Evolutionary conservation across 345 rosid genomes (phyloP).

Genomic region (Murraya paniculata): DNA sequence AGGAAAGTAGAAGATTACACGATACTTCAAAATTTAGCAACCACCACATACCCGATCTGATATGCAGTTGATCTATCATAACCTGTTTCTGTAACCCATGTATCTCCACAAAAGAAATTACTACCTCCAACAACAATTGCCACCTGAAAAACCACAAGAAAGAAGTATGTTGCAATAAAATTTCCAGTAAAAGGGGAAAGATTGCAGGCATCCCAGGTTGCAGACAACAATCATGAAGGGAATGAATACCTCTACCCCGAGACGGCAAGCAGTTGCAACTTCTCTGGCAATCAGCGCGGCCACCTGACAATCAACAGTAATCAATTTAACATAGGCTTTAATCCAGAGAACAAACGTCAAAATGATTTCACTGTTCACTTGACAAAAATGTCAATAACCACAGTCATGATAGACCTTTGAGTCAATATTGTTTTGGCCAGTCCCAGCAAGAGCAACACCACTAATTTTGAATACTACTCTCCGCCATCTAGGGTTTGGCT

Average conservation of each 20-base stretch:
- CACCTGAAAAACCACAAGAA: conserved; percentile 24
- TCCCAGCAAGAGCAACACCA: conserved; percentile 45
- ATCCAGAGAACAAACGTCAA: not conserved
- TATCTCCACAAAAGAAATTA: conserved; percentile 47
- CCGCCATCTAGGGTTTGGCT: conserved; percentile 36
- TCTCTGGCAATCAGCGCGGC: conserved; percentile 50
- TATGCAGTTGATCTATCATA: conserved; percentile 44
- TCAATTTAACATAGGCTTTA: not conserved
- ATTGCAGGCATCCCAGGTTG: not conserved
- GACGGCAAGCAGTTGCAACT: conserved; percentile 35
- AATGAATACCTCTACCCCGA: conserved; percentile 40
- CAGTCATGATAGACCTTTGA: conserved; percentile 32
- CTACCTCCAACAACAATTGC: conserved; percentile 52
- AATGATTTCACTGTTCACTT: not conserved
- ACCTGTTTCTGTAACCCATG: conserved; percentile 46
- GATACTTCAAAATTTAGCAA: conserved; percentile 1
- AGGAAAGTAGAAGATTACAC: not conserved
- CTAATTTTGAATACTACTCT: conserved; percentile 52
- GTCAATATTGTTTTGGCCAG: conserved; percentile 36
- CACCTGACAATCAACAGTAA: conserved; percentile 29
- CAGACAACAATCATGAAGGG: not conserved
- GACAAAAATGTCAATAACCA: not conserved
- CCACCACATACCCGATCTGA: conserved; percentile 40
- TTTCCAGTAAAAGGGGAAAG: not conserved
- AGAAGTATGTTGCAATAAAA: not conserved